Evolutionary conservation across 805 yeast species (phyloP).

Genomic region (Schwanniomyces occidentalis): DNA sequence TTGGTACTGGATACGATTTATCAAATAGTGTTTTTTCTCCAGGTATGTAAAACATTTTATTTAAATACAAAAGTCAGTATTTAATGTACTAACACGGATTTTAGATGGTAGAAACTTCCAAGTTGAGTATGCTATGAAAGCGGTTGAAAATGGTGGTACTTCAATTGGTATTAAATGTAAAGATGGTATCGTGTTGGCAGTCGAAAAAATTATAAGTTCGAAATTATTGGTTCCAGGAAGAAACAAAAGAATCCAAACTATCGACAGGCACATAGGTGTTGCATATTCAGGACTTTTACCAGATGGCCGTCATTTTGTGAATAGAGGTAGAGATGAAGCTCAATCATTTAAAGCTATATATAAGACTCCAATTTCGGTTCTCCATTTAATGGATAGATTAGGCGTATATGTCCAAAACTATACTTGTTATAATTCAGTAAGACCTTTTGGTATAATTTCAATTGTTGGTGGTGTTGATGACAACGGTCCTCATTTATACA

Average conservation of each 20-base stretch:
- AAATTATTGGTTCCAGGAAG: constrained; percentile 86
- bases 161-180: constrained; percentile 88
- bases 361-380: constrained; percentile 74
- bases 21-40: constrained; percentile 94
- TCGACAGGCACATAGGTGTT: constrained; percentile 92
- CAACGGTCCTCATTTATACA: constrained; percentile 87
- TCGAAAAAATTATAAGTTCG: constrained; percentile 87
- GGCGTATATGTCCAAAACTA: constrained; percentile 93
- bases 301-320: constrained; percentile 92
- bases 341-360: constrained; percentile 72
- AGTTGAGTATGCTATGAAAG: constrained; percentile 96
- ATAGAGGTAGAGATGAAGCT: constrained; percentile 91
- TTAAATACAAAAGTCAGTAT: not conserved
- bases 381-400: constrained; percentile 80
- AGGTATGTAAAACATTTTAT: constrained; percentile 34
- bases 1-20: constrained; percentile 98
- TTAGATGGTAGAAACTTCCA: constrained; percentile 93
- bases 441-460: constrained; percentile 95
- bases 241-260: constrained; percentile 87
- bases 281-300: constrained; percentile 95
- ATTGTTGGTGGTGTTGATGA: constrained; percentile 93
- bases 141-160: constrained; percentile 97
- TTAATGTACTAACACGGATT: constrained; percentile 41
- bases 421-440: constrained; percentile 92
- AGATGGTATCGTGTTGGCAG: constrained; percentile 96